These are phyloP conservation scores for Lichina pygmaea DNA, from an alignment of 495 filamentous ascomycete species.

Conservation along the genomic window DNA sequence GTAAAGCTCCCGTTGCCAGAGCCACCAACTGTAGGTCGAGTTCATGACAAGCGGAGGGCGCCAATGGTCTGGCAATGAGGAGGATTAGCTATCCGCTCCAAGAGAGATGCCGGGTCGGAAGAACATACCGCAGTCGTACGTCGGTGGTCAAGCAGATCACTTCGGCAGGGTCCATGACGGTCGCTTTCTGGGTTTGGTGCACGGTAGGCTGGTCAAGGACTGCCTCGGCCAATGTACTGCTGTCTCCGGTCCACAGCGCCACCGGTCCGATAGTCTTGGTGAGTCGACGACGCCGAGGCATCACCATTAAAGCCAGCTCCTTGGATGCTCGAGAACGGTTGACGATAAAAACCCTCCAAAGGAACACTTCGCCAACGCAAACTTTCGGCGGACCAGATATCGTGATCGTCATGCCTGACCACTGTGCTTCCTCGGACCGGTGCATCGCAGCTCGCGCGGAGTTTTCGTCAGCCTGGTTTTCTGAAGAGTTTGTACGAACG, in stretches of 20 bases:
- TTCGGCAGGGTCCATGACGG: constrained; percentile 42
- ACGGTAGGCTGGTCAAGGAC: constrained; percentile 67
- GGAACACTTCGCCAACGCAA: constrained; percentile 47
- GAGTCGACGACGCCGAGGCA: constrained; percentile 52
- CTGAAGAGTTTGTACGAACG: too few species aligned
- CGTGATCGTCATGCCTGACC: constrained; percentile 33
- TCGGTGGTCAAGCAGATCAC: constrained; percentile 64
- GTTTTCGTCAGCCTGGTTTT: constrained; percentile 15
- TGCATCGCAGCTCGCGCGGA: constrained; percentile 14
- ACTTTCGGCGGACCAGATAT: constrained; percentile 34
- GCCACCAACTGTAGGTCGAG: constrained; percentile 59
- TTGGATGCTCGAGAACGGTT: constrained; percentile 44
- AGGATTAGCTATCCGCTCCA: not conserved
- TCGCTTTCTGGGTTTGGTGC: constrained; percentile 55
- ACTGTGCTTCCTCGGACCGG: constrained; percentile 14
- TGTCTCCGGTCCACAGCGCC: constrained; percentile 16
- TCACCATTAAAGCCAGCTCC: constrained; percentile 54
- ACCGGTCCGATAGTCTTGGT: constrained; percentile 25
- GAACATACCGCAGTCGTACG: constrained; percentile 45
- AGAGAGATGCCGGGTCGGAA: not conserved
- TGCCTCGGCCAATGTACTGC: constrained; percentile 29
- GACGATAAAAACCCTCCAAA: constrained; percentile 73
- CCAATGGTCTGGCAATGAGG: constrained; percentile 26
- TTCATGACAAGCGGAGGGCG: constrained; percentile 52
- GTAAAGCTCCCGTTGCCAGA: constrained; percentile 43